Evolutionary conservation across 2,329 filamentous ascomycete genomes (phyloP), one percentile per base, ranked within the genome.

Genomic region (Diaporthe eres): DNA sequence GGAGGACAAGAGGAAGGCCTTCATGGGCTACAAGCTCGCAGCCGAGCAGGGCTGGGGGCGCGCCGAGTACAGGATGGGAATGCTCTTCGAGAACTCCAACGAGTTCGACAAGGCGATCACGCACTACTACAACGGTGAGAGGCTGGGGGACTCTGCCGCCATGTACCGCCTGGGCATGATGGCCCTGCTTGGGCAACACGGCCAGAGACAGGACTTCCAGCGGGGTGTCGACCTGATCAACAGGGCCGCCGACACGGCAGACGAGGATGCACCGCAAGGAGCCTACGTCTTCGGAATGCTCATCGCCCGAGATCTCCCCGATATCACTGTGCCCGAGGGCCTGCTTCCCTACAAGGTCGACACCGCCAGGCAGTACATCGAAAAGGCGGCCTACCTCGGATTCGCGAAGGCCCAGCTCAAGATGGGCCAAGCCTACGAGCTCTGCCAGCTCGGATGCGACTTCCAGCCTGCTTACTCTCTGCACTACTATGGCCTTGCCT

Each of bases 271-370:
- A 13, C 96, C 97, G 0, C 97, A 99, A 81, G 97, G 97, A 60
- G 96, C 97, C 58, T 99, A 98, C 82, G 93, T 98, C 34, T 95
- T 97, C 81, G 97, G 97, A 75, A 98, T 99, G 95, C 91, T 99
- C 74, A 91, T 98, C 78, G 94, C 95, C 8, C 90, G 94, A 73
- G 96, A 98, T 81, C 89, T 99, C 31, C 95, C 96, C n/a, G 96
- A 98, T 82, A 95, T 99, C 78, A 90, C 88, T 72, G 88, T 98
- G 12, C 96, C 97, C 0, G 90, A 92, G 17, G 85, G 85, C 49
- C 90, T 92, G 75, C 86, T 98, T 25, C 90, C 93, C 0, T 90
- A 91, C 71, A 94, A 98, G 83, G 87, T 96, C 74, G 90, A 91
- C 44, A 89, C 90, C 22, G 94, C 97, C 4, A 93, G 93, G 80